Evolutionary conservation across 495 filamentous ascomycete species (phyloP).

Genomic region (Podospora appendiculata): DNA sequence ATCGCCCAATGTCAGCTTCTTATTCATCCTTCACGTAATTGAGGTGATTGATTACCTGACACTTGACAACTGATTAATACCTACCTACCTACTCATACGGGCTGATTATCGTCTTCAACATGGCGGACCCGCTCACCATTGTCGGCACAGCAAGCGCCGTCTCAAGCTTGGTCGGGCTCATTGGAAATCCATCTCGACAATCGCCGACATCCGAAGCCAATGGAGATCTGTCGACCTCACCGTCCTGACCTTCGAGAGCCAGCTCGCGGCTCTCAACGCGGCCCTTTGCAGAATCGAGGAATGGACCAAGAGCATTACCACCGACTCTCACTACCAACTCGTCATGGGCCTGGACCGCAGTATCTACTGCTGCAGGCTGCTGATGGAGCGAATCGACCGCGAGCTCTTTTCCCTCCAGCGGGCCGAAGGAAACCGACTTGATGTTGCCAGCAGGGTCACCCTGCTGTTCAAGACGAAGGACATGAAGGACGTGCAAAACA

Average conservation of each 20-base stretch:
- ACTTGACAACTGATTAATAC: too few species aligned
- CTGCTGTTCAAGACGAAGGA: constrained; percentile 10
- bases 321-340: constrained; percentile 16
- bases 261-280: constrained; percentile 15
- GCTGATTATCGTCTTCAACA: not conserved
- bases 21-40: too few species aligned
- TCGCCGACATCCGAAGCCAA: constrained; percentile 10
- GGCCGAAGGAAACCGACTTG: not conserved
- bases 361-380: constrained; percentile 9
- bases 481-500: constrained; percentile 13
- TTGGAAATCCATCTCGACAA: constrained; percentile 5
- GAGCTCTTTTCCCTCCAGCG: constrained; percentile 8
- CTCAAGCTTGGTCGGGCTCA: constrained; percentile 10
- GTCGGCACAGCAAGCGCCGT: constrained; percentile 14
- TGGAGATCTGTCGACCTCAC: constrained; percentile 15
- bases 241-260: constrained; percentile 10
- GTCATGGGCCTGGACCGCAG: constrained; percentile 19
- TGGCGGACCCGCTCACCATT: constrained; percentile 16
- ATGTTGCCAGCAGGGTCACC: constrained; percentile 7
- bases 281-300: constrained; percentile 18
- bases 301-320: constrained; percentile 10
- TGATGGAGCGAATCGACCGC: constrained; percentile 10
- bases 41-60: too few species aligned
- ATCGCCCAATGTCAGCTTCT: too few species aligned
- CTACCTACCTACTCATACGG: too few species aligned